A percentile compares a stretch with the other conserved stretches of the same genome.
Evolutionary conservation across 1,139 yeast species (phyloP).

Genomic region (Nematodospora anomalae): DNA sequence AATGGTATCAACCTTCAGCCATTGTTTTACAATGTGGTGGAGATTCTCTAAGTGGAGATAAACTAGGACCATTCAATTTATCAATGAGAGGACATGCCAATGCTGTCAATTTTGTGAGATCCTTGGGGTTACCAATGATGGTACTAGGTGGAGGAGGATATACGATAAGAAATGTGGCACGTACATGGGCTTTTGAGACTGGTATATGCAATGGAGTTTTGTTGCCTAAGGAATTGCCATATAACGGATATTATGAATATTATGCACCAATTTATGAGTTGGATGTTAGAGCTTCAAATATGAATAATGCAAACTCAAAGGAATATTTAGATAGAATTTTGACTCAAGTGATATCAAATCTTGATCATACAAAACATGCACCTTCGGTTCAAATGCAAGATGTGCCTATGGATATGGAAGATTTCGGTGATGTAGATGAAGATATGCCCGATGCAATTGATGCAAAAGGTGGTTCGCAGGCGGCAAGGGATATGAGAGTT

Average conservation of each 20-base stretch:
- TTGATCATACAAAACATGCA: constrained; percentile 88
- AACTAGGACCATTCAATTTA: constrained; percentile 89
- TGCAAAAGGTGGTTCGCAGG: constrained; percentile 87
- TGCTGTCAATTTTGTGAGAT: constrained; percentile 82
- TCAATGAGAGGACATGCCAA: constrained; percentile 94
- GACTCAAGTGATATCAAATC: constrained; percentile 71
- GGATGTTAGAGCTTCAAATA: constrained; percentile 93
- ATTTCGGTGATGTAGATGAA: constrained; percentile 76
- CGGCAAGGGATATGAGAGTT: constrained; percentile 72
- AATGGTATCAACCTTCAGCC: constrained; percentile 91
- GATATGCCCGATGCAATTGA: constrained; percentile 74
- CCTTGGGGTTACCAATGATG: constrained; percentile 84
- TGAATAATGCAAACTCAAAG: constrained; percentile 94
- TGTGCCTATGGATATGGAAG: constrained; percentile 83
- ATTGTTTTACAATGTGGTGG: constrained; percentile 98
- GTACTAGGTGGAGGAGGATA: constrained; percentile 99
- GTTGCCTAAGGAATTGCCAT: constrained; percentile 83
- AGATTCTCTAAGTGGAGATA: constrained; percentile 90
- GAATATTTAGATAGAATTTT: constrained; percentile 87
- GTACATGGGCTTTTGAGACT: constrained; percentile 95
- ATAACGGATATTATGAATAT: constrained; percentile 94
- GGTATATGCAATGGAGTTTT: constrained; percentile 81
- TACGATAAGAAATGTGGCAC: constrained; percentile 95
- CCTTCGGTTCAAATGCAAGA: constrained; percentile 94
- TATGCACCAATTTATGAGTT: constrained; percentile 94